These are phyloP conservation scores for Odontarrhena argentea DNA, from an alignment of 345 rosid genomes.

Conservation along the genomic window DNA sequence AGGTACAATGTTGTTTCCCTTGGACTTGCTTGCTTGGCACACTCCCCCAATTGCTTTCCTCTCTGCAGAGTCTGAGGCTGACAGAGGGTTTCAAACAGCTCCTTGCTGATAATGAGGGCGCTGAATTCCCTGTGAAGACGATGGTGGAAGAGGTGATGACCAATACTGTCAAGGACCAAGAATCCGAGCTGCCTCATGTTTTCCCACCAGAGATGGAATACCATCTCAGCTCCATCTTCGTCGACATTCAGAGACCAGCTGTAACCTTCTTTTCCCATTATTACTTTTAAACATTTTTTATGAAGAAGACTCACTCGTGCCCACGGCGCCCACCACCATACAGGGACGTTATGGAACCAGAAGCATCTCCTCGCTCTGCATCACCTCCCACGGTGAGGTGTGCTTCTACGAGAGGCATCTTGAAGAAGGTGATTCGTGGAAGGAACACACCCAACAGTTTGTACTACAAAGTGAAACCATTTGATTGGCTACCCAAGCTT, in stretches of 20 bases:
- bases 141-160: constrained; percentile 63
- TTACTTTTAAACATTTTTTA: not conserved
- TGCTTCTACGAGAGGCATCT: constrained; percentile 61
- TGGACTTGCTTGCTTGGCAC: not conserved
- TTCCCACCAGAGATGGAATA: constrained; percentile 49
- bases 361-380: constrained; percentile 60
- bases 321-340: not conserved
- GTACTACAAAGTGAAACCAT: constrained; percentile 24
- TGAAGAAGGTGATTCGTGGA: constrained; percentile 53
- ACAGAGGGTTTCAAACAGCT: constrained; percentile 48
- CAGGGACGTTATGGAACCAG: constrained; percentile 78
- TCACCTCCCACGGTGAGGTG: constrained; percentile 52
- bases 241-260: constrained; percentile 45
- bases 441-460: constrained; percentile 44
- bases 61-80: constrained; percentile 58
- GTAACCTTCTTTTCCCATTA: constrained; percentile 32
- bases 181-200: constrained; percentile 48
- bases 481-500: not conserved
- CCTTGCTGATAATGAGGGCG: constrained; percentile 38
- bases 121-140: constrained; percentile 53
- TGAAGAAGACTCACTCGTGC: not conserved
- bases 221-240: constrained; percentile 60
- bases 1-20: constrained; percentile 46
- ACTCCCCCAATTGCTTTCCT: constrained; percentile 1
- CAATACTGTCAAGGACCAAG: constrained; percentile 54